Conservation (phyloP, 345 rosid genomes). For the Pugionium cornutum region DNA sequence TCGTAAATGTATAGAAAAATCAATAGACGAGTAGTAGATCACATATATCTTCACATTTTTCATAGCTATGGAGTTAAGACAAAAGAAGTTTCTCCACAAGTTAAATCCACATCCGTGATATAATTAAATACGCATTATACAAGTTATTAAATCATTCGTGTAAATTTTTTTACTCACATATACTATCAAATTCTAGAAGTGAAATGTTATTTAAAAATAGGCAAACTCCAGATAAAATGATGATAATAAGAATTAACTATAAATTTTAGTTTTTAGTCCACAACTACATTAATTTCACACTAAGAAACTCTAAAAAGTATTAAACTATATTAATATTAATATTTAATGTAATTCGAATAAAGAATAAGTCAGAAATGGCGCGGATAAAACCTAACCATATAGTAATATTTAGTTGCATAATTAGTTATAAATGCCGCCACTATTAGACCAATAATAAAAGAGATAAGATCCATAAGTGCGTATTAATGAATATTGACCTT, state of each 20-base stretch:
- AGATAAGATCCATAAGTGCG: constrained; percentile 38
- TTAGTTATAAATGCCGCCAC: constrained; percentile 36
- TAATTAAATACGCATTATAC: not conserved
- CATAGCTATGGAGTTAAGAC: constrained; percentile 2
- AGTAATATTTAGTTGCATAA: not conserved
- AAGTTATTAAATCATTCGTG: not conserved
- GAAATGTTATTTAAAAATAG: not conserved
- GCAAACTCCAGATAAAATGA: not conserved
- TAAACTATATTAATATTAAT: too few relatives aligned
- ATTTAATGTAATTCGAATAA: too few relatives aligned
- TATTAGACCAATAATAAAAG: constrained; percentile 36
- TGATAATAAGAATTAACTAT: not conserved
- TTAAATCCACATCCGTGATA: not conserved
- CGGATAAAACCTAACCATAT: too few relatives aligned
- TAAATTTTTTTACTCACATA: too few relatives aligned
- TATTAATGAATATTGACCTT: constrained; percentile 38
- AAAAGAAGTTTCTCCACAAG: not conserved
- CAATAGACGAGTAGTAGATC: not conserved
- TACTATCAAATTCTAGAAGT: not conserved
- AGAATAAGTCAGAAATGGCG: too few relatives aligned
- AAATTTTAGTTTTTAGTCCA: too few relatives aligned
- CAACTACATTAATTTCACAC: too few relatives aligned
- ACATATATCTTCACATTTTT: not conserved
- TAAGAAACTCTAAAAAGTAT: too few relatives aligned
- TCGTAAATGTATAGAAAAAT: too few relatives aligned